phyloP scores from a whole-genome alignment of 1,284 basidiomycete species.

The Chalciporus sp. region DNA sequence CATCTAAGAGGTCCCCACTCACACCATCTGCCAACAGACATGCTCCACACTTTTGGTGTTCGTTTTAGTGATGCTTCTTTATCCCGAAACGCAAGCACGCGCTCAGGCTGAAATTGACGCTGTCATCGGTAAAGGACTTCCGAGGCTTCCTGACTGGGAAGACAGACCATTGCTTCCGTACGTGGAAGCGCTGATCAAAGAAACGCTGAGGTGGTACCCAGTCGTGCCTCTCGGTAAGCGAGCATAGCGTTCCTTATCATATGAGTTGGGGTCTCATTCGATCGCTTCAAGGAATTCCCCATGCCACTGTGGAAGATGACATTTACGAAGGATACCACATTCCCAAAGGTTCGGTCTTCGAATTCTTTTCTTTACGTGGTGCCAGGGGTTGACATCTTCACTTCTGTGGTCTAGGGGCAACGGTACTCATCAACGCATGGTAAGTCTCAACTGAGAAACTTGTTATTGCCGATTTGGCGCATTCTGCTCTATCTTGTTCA shows the following conservation, averaged over 20 bases:
- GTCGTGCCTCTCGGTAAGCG: constrained; percentile 38
- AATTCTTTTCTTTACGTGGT: background rate
- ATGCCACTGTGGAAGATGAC: constrained; percentile 46
- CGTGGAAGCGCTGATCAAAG: constrained; percentile 51
- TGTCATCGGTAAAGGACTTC: constrained; percentile 36
- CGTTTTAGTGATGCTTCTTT: constrained; percentile 50
- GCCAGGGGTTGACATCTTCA: background rate
- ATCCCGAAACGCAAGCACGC: constrained; percentile 45
- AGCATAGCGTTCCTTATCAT: background rate
- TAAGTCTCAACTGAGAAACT: background rate
- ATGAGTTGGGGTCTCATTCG: background rate
- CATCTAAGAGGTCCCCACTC: constrained; percentile 3
- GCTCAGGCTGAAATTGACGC: constrained; percentile 48
- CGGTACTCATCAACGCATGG: constrained; percentile 25
- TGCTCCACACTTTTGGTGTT: constrained; percentile 48
- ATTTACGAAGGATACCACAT: constrained; percentile 44
- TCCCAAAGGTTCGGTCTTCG: constrained; percentile 35
- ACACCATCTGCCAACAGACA: constrained; percentile 36
- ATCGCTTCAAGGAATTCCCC: constrained; percentile 38
- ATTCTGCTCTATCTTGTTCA: too few species aligned
- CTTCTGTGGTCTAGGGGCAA: constrained; percentile 18
- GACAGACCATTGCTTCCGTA: constrained; percentile 45
- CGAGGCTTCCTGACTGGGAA: constrained; percentile 40
- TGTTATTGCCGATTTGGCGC: background rate
- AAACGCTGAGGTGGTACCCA: constrained; percentile 53